Base-by-base conservation (phyloP, 2,329 filamentous ascomycete species). In the Myriosclerotinia scirpicola region DNA sequence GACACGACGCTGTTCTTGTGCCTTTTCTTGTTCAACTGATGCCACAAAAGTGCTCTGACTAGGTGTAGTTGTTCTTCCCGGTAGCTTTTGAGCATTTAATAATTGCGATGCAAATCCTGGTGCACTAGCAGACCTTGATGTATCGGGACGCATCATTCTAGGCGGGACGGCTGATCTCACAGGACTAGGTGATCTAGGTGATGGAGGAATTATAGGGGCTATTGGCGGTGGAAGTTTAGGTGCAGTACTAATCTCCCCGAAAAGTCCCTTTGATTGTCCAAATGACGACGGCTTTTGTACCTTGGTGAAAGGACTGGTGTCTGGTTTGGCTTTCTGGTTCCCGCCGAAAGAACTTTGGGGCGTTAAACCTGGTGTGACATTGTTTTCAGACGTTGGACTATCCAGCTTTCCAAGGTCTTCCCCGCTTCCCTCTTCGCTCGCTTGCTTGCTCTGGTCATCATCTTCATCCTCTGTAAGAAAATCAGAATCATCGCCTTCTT, bases 181-280 rank as follows among this genome's bases (percentile, higher is more conserved):
- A 1, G 90, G 90, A 70, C 90, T 93, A 1, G 90, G 90, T 12
- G 90, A 92, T 46, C 89, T 85, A 56, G 90, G 88, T 70, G 85
- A 88, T n/a, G 81, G 85, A 54, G 90, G 88, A 71, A 85, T 88
- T n/a, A 81, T 79, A 65, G 76, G 76, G 26, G 79, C 80, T 44
- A 77, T 81, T 34, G 84, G 80, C 44, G 78, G 76, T 55, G 84
- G 85, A 12, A 85, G 79, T 65, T 90, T 84, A 34, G 83, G 69
- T 0, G 85, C 84, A 22, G 80, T 81, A 50, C 77, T 77, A 50
- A 86, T 74, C 67, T 87, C 84, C 11, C 84, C 85, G 75, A 88
- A 88, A 6, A 87, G 76, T 20, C 79, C 68, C 61, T 71, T 74
- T 56, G 65, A 73, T 65, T 66, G 73, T 68, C 77, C 76, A 54